Evolutionary conservation across 2,329 filamentous ascomycete genomes (phyloP).

Genomic region (Alternaria viburni): DNA sequence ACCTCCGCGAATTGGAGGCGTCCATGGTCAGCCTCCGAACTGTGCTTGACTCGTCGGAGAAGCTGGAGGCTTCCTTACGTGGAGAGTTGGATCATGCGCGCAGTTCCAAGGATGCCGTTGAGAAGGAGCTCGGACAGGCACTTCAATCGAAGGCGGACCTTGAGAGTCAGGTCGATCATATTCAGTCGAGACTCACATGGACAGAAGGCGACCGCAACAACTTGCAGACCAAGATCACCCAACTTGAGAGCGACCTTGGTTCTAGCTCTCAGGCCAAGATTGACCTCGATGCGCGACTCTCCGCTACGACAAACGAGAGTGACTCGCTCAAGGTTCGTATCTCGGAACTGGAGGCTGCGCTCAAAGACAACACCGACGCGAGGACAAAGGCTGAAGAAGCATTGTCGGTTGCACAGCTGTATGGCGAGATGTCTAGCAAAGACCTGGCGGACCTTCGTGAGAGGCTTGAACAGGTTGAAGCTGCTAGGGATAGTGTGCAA

Average conservation of each 20-base stretch:
- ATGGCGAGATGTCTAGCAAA: conserved; percentile 15
- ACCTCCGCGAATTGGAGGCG: conserved; percentile 32
- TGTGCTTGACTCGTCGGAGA: conserved; percentile 22
- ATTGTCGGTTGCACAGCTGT: conserved; percentile 8
- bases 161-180: conserved; percentile 12
- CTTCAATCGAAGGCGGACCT: conserved; percentile 14
- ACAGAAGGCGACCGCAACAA: conserved; percentile 8
- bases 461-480: conserved; percentile 7
- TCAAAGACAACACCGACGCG: conserved; percentile 7
- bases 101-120: conserved; percentile 13
- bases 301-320: conserved; percentile 14
- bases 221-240: conserved; percentile 8
- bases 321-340: conserved; percentile 13
- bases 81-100: conserved; percentile 21
- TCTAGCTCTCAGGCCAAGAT: conserved; percentile 7
- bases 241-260: conserved; percentile 15
- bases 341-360: conserved; percentile 19
- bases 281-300: conserved; percentile 13
- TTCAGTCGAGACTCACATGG: conserved; percentile 6
- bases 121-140: conserved; percentile 14
- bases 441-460: conserved; percentile 17
- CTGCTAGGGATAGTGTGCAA: conserved; percentile 14
- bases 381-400: conserved; percentile 14
- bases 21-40: conserved; percentile 25
- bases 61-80: conserved; percentile 18